Conservation (phyloP, 345 rosid species). For the Eucalyptus pauciflora region DNA sequence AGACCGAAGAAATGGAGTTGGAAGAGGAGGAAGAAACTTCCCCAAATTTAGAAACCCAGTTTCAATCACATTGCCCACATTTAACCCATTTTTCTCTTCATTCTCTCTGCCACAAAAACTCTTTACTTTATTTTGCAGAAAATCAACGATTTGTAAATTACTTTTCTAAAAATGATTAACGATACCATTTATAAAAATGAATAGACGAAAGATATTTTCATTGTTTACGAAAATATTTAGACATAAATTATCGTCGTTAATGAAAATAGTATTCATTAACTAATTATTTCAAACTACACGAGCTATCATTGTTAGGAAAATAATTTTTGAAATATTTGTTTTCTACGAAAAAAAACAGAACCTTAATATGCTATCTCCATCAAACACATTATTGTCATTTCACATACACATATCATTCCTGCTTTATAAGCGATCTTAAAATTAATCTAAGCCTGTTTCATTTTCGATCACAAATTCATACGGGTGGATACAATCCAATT, state of each 20-base stretch:
- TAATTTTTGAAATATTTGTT: not conserved
- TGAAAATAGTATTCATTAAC: not conserved
- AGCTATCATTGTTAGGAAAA: not conserved
- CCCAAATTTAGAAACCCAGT: not conserved
- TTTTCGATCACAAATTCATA: not conserved
- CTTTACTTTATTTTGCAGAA: not conserved
- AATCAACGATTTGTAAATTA: not conserved
- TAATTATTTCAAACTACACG: not conserved
- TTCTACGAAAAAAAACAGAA: rapidly evolving
- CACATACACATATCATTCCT: not conserved
- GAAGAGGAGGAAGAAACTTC: not conserved
- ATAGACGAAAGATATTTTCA: not conserved
- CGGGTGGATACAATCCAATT: rapidly evolving
- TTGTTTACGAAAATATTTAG: not conserved
- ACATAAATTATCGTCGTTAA: not conserved
- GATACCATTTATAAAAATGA: not conserved
- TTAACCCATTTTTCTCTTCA: not conserved
- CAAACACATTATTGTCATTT: not conserved
- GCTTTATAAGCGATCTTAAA: not conserved
- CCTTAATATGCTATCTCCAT: not conserved
- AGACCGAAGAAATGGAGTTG: not conserved
- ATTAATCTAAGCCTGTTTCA: not conserved
- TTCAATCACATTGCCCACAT: not conserved
- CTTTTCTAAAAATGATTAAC: not conserved
- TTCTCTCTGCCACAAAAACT: not conserved